phyloP scores from a whole-genome alignment of 108 stramenopile species.

The Pelagomonas calceolata region DNA sequence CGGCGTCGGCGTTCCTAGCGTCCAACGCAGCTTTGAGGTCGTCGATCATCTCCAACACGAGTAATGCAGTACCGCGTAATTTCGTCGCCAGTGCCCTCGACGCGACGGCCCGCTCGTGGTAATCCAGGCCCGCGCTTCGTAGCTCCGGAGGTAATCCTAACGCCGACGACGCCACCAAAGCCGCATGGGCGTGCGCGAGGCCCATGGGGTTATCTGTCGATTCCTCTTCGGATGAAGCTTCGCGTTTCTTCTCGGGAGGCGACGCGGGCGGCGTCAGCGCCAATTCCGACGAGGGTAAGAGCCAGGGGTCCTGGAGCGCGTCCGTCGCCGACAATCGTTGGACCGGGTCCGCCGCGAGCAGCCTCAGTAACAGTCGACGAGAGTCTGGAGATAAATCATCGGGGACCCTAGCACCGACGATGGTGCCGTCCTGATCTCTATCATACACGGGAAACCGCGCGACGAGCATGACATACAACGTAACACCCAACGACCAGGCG shows the following conservation, averaged over 20 bases:
- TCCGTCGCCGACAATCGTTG: slow-evolving; percentile 7
- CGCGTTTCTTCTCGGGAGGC: not conserved
- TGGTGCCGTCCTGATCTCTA: slow-evolving; percentile 7
- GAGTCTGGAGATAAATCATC: not conserved
- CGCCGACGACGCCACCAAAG: not conserved
- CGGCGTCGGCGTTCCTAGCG: not conserved
- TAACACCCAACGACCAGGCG: slow-evolving; percentile 28
- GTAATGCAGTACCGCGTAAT: not conserved
- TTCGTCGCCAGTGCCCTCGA: not conserved
- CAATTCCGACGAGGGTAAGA: not conserved
- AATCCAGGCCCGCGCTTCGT: not conserved
- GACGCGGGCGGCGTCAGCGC: not conserved
- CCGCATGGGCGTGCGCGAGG: not conserved
- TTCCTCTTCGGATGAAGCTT: not conserved
- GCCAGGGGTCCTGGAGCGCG: slow-evolving; percentile 23
- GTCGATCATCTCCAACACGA: not conserved
- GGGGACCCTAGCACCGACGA: slow-evolving; percentile 11
- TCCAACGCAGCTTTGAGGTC: not conserved
- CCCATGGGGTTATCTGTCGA: not conserved
- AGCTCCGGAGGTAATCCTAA: not conserved
- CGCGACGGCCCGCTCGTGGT: not conserved
- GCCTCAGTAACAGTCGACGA: slow-evolving; percentile 16
- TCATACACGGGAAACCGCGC: slow-evolving; percentile 34
- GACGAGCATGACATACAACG: slow-evolving; percentile 28
- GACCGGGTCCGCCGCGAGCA: slow-evolving; percentile 14